Conservation (phyloP, 208 protist species). For the Trypanosoma cruzi region DNA sequence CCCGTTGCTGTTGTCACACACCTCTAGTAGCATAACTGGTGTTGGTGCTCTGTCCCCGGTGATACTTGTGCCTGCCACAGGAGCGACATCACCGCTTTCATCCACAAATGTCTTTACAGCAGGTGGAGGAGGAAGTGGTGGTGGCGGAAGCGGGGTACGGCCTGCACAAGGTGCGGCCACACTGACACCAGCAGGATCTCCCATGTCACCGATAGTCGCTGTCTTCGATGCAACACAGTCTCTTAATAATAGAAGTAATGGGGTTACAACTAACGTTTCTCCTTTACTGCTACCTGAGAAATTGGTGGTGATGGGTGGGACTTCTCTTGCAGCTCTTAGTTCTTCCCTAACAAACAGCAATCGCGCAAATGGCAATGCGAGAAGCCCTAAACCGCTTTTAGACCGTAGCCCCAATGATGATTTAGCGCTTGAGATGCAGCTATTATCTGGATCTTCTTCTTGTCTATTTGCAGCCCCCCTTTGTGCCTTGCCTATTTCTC, state of each 20-base stretch:
- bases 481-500: not conserved
- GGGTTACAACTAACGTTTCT: not conserved
- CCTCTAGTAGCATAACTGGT: not conserved
- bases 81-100: not conserved
- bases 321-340: not conserved
- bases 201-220: not conserved
- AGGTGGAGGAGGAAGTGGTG: not conserved
- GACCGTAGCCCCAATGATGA: not conserved
- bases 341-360: not conserved
- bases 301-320: not conserved
- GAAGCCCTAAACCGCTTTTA: not conserved
- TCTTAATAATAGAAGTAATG: not conserved
- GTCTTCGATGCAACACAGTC: not conserved
- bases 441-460: not conserved
- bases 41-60: not conserved
- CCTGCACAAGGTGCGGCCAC: not conserved
- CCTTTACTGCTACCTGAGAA: not conserved
- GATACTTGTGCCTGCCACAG: not conserved
- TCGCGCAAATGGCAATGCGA: not conserved
- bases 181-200: not conserved
- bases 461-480: not conserved
- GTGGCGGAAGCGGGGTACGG: not conserved
- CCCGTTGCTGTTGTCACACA: not conserved
- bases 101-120: not conserved
- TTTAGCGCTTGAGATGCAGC: not conserved